A percentile compares a stretch with the other conserved stretches of the same genome.
phyloP scores from a whole-genome alignment of 345 rosid species.

The Clausena lansium region DNA sequence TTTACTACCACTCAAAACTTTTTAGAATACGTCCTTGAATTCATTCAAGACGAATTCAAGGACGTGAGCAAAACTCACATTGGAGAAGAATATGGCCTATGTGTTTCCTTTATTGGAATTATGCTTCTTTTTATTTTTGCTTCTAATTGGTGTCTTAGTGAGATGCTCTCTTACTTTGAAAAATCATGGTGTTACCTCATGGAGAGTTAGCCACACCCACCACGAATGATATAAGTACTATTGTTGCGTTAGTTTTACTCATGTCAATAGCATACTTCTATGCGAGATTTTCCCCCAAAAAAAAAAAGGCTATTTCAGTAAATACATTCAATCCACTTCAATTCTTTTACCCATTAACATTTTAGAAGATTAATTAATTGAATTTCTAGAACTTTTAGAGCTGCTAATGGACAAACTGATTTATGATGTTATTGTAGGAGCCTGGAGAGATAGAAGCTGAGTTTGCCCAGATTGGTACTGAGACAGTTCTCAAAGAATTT shows the following conservation, averaged over 20 bases:
- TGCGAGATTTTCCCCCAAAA: background rate
- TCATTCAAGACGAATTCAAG: background rate
- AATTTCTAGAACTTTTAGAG: no score
- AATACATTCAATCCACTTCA: no score
- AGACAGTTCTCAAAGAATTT: constrained; percentile 46
- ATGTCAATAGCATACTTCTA: background rate
- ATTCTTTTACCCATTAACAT: no score
- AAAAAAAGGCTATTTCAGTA: background rate
- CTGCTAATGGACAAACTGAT: background rate
- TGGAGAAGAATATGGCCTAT: background rate
- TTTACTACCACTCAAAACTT: no score
- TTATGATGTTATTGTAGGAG: constrained; percentile 31
- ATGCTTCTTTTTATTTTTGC: no score
- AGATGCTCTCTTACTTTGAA: no score
- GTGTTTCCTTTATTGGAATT: background rate
- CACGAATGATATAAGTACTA: background rate
- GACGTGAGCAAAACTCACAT: background rate
- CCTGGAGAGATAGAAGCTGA: constrained; percentile 67
- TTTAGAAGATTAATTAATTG: background rate
- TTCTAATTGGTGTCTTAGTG: no score
- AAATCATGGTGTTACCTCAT: no score
- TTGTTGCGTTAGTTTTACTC: background rate
- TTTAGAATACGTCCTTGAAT: background rate
- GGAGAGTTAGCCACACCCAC: no score
- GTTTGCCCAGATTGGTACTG: constrained; percentile 43